Evolutionary conservation across 345 rosid species (phyloP), one percentile per base, ranked within the genome.

Genomic region (Geranium rotundifolium): DNA sequence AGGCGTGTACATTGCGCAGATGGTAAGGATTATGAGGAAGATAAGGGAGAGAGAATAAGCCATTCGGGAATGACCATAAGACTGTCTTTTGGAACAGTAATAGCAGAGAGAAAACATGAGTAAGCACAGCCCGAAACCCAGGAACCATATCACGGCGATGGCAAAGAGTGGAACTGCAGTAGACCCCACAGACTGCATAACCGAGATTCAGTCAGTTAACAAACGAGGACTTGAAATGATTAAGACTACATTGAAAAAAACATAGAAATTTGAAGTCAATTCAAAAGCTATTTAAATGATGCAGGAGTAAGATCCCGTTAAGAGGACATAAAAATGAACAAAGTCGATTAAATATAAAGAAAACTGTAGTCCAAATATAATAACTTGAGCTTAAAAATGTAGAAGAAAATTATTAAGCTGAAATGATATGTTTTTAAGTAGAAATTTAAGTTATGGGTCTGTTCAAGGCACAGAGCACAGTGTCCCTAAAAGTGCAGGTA

Each of bases 171-270:
- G 95, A 74, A 62, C 82, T 66, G 95, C 97, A 23, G 95, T 88
- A 67, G 71, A 88, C n/a, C 87, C 77, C 68, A 77, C 99, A 67
- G 99, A 90, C 97, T 93, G 90, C 83, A 73, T 37, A 29, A 56
- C 37, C 31, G 16, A 63, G 34, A 63, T 27, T 64, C 30, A 13
- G n/a, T 55, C 23, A 63, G 65, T 19, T 34, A 4, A 34, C 7
- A 34, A 4, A 34, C 41, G 7, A 34, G 4, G 10, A 8, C 41
- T 4, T 34, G 41, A 34, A 34, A 34, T 4, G 16, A 4, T 63
- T 4, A 31, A 20, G 27, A 37, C 65, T 12, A 46, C 3, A 37
- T 62, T 46, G 54, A 62, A 49, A 29, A 49, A 29, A 49, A 62
- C 29, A 19, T 0, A 10, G 20, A 29, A 50, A 29, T 5, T 69